Evolutionary conservation across 2,329 filamentous ascomycete genomes (phyloP), one percentile per base, ranked within the genome.

Genomic region (Hymenoscyphus albidus): DNA sequence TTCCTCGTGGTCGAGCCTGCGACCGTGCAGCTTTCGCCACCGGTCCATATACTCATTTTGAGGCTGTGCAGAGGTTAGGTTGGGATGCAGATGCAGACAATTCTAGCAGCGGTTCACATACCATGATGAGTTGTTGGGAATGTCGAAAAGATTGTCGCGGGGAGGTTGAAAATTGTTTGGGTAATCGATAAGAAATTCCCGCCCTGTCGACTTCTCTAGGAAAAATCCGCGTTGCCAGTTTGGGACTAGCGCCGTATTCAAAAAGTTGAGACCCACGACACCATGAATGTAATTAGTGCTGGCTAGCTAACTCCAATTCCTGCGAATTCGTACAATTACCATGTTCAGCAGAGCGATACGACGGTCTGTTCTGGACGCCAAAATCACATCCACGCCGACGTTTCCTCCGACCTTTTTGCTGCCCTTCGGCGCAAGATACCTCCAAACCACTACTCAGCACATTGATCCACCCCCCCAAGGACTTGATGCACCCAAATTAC

Each of bases 31-130:
- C 78, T 91, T 91, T 73, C 84, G 82, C 82, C 87, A 93, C 79
- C 90, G 85, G 79, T 95, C 92, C 80, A 91, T 91, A 77, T 90
- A 90, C 80, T 91, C 90, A 79, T 93, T 93, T 82, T 94, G 89
- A 84, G 90, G 90, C 89, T 90, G 58, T 27, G 59, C 16, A 13
- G 16, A 48, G 16, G n/a, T 65, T 39, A 65, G 59, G 12, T 40
- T 48, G 80, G 63, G 64, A 70, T 75, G 67, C 22, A 68, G 69
- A 58, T 66, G 31, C 22, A 68, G 69, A 58, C 65, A 31, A 38
- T 63, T 22, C 7, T 22, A 18, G n/a, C 14, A 12, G 3, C 18
- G 22, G 9, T 22, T 51, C 12, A 62, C 64, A 42, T 67, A 68
- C 66, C 65, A 72, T 71, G 64, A 65, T 70, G 69, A 64, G 62